phyloP scores from a whole-genome alignment of 2,329 filamentous ascomycete genomes.

The Xylariaceae sp. region DNA sequence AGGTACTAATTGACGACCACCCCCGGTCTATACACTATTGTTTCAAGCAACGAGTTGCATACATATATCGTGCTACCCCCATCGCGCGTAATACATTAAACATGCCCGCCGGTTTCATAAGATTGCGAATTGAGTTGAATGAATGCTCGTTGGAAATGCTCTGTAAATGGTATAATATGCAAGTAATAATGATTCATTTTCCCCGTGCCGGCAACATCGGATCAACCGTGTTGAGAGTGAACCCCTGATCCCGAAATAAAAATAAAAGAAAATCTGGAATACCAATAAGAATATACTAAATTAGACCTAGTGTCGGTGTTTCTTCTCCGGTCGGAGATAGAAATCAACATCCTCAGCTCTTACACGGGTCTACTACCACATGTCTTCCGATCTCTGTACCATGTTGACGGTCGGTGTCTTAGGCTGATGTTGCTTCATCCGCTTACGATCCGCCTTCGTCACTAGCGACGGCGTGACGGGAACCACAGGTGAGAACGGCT shows the following conservation, averaged over 20 bases:
- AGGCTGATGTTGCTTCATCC: constrained; percentile 58
- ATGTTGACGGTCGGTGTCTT: constrained; percentile 59
- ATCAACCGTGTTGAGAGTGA: not conserved
- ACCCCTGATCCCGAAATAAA: not conserved
- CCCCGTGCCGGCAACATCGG: not conserved
- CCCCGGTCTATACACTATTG: not conserved
- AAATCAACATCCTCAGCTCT: not conserved
- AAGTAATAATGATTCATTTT: not conserved
- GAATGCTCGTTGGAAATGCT: no score
- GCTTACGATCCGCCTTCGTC: constrained; percentile 64
- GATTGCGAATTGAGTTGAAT: no score
- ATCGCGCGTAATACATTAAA: not conserved
- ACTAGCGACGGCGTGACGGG: constrained; percentile 73
- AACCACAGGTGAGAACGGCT: constrained; percentile 69
- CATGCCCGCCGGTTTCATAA: not conserved
- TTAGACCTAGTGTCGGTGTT: constrained; percentile 5
- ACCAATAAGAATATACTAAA: not conserved
- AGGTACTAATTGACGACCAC: no score
- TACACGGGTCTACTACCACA: constrained; percentile 46
- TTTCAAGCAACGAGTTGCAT: not conserved
- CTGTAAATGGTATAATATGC: not conserved
- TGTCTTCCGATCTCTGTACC: constrained; percentile 57
- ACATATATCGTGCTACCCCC: not conserved
- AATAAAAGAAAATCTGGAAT: no score
- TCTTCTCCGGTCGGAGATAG: not conserved